phyloP scores from a whole-genome alignment of 441 rosid species.

The Hura crepitans region DNA sequence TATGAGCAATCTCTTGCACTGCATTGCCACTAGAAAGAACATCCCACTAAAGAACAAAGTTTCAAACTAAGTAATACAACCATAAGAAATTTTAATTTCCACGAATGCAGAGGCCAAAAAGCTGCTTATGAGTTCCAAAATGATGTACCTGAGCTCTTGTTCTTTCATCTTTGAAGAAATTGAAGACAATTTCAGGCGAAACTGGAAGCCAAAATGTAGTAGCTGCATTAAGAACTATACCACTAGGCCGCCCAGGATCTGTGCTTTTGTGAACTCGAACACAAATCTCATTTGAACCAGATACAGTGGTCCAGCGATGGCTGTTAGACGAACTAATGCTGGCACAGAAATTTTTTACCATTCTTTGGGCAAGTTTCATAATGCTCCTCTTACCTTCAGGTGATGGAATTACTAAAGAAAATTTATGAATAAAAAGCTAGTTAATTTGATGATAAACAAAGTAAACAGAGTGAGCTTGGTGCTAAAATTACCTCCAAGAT shows the following conservation, averaged over 20 bases:
- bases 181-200: conserved; percentile 68
- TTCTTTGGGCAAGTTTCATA: conserved; percentile 96
- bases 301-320: conserved; percentile 61
- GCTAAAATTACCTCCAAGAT: conserved; percentile 61
- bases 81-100: background rate
- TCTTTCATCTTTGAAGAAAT: conserved; percentile 87
- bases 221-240: conserved; percentile 84
- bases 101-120: background rate
- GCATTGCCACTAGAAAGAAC: conserved; percentile 87
- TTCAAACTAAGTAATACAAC: conserved; percentile 1
- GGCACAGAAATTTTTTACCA: conserved; percentile 72
- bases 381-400: conserved; percentile 88
- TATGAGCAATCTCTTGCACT: conserved; percentile 91
- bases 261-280: conserved; percentile 80
- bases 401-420: conserved; percentile 62
- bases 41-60: conserved; percentile 62
- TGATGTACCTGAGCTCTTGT: conserved; percentile 77
- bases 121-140: background rate
- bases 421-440: background rate
- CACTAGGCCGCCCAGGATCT: conserved; percentile 73
- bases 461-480: background rate
- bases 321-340: conserved; percentile 76
- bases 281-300: conserved; percentile 59
- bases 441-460: conserved; percentile 4
- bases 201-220: conserved; percentile 88